Conservation (phyloP, 495 filamentous ascomycete species). For the Bacidia rubella region DNA sequence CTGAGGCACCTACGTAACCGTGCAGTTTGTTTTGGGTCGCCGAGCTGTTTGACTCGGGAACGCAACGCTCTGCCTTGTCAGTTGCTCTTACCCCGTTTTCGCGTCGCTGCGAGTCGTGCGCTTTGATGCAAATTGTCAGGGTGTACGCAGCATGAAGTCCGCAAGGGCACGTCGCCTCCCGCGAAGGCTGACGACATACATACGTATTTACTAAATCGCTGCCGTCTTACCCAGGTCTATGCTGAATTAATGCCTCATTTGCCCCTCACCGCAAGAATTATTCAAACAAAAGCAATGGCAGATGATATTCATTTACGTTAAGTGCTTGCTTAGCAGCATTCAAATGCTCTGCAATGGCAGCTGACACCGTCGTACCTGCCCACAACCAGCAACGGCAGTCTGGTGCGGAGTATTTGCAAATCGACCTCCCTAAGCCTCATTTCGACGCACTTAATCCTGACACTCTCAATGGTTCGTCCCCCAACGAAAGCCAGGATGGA, state of each 20-base stretch:
- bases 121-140: too few relatives aligned
- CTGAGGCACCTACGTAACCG: too few relatives aligned
- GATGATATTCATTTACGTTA: too few relatives aligned
- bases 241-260: neutral
- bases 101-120: too few relatives aligned
- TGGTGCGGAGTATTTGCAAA: neutral
- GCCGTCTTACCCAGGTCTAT: neutral
- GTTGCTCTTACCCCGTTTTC: too few relatives aligned
- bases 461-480: slow-evolving; percentile 1
- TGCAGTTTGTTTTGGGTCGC: too few relatives aligned
- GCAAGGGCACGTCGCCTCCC: neutral
- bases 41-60: too few relatives aligned
- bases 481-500: slow-evolving; percentile 5
- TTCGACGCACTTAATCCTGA: neutral
- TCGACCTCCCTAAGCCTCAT: neutral
- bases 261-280: too few relatives aligned
- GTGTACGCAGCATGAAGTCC: neutral
- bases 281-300: too few relatives aligned
- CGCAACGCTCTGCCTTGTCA: too few relatives aligned
- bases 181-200: neutral
- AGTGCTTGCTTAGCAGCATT: too few relatives aligned
- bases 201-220: neutral
- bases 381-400: neutral
- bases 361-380: neutral
- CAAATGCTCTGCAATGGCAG: slow-evolving; percentile 1